phyloP scores from a whole-genome alignment of 805 yeast species.

The Metschnikowia anglica region DNA sequence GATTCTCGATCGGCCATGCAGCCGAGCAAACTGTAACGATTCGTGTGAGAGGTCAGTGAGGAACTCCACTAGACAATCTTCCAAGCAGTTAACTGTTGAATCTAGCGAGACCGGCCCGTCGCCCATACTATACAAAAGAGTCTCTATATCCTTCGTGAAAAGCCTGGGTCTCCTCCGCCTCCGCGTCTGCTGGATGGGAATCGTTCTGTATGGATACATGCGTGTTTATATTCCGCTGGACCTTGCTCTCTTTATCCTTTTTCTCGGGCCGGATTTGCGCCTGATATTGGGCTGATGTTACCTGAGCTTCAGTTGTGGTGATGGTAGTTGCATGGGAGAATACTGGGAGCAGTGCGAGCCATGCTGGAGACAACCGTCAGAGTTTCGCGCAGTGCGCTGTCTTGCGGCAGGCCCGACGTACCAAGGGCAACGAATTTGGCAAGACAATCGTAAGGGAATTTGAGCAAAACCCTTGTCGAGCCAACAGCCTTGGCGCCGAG shows the following conservation, averaged over 20 bases:
- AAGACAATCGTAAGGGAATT: too few relatives aligned
- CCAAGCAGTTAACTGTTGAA: constrained; percentile 38
- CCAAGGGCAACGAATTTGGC: too few relatives aligned
- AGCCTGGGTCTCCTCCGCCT: constrained; percentile 35
- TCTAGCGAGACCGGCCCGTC: constrained; percentile 43
- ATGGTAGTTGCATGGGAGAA: background rate
- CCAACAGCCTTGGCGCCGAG: too few relatives aligned
- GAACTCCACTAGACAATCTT: constrained; percentile 40
- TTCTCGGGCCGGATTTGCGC: background rate
- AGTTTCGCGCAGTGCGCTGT: too few relatives aligned
- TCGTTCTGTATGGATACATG: constrained; percentile 16
- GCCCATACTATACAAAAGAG: constrained; percentile 40
- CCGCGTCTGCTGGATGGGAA: constrained; percentile 11
- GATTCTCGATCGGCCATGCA: constrained; percentile 40
- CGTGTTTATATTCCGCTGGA: background rate
- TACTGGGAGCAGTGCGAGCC: background rate
- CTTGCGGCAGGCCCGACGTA: too few relatives aligned
- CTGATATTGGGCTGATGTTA: too few relatives aligned
- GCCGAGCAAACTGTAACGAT: constrained; percentile 32
- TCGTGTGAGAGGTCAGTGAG: constrained; percentile 37
- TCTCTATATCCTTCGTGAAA: constrained; percentile 43
- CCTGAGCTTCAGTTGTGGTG: too few relatives aligned
- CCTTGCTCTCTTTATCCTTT: background rate
- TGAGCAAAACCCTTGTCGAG: too few relatives aligned
- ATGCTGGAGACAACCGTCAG: background rate